Evolutionary conservation across 1,284 basidiomycete genomes (phyloP).

Genomic region (Violaceomyces palustris): DNA sequence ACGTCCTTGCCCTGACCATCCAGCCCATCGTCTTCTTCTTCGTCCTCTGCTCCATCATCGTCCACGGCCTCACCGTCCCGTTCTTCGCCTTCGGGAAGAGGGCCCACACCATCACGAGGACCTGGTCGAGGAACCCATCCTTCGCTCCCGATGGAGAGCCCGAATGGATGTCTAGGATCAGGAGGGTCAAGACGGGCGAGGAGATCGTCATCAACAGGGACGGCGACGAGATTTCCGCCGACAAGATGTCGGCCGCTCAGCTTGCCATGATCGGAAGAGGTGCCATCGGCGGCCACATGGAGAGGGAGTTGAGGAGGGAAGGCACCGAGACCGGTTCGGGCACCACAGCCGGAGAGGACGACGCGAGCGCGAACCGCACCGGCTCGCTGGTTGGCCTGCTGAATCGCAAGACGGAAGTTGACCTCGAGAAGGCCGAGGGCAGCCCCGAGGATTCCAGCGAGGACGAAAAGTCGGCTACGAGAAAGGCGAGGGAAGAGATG

Average conservation of each 20-base stretch:
- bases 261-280: conserved; percentile 40
- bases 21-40: conserved; percentile 52
- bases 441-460: conserved; percentile 13
- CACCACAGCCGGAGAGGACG: neutral
- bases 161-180: conserved; percentile 41
- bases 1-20: conserved; percentile 46
- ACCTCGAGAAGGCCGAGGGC: conserved; percentile 35
- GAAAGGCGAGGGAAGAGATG: conserved; percentile 13
- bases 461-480: neutral
- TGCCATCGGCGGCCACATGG: conserved; percentile 39
- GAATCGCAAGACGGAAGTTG: conserved; percentile 29
- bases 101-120: conserved; percentile 42
- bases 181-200: conserved; percentile 31
- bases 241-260: conserved; percentile 37
- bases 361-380: conserved; percentile 1
- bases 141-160: conserved; percentile 37
- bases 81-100: conserved; percentile 50
- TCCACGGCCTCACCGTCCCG: conserved; percentile 52
- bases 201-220: conserved; percentile 29
- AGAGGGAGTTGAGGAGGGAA: conserved; percentile 31
- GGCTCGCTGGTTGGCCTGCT: conserved; percentile 19
- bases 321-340: conserved; percentile 7
- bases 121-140: conserved; percentile 37
- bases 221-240: conserved; percentile 28
- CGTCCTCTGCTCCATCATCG: conserved; percentile 48